Conservation (phyloP, 208 protist genomes). For the Endotrypanum monterogeii region DNA sequence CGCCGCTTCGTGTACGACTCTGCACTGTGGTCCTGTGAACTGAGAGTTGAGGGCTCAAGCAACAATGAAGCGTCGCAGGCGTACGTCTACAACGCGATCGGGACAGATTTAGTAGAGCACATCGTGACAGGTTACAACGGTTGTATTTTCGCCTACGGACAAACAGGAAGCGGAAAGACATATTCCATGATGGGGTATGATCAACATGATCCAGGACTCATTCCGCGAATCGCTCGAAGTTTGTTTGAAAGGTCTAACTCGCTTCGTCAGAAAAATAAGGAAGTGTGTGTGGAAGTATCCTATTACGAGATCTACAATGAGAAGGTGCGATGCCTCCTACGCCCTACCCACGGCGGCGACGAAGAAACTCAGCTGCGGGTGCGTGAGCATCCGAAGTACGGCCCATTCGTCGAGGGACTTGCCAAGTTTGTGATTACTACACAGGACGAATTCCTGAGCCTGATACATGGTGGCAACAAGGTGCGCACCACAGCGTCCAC, state of each 20-base stretch:
- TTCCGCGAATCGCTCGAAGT: constrained; percentile 68
- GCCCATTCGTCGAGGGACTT: constrained; percentile 80
- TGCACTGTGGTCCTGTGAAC: constrained; percentile 65
- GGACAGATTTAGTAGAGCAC: constrained; percentile 56
- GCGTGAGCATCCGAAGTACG: constrained; percentile 77
- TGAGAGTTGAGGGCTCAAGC: constrained; percentile 29
- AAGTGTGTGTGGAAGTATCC: constrained; percentile 84
- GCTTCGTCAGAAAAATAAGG: constrained; percentile 44
- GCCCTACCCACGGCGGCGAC: constrained; percentile 48
- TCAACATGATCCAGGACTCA: constrained; percentile 44
- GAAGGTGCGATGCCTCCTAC: constrained; percentile 78
- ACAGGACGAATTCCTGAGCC: constrained; percentile 63
- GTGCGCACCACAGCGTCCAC: constrained; percentile 88
- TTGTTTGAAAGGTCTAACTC: constrained; percentile 47
- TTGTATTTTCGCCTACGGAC: constrained; percentile 90
- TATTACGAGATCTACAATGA: constrained; percentile 94
- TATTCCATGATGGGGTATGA: constrained; percentile 78
- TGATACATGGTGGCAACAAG: constrained; percentile 88
- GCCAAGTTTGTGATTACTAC: constrained; percentile 71
- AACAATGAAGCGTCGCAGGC: constrained; percentile 63
- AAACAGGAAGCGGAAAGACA: constrained; percentile 89
- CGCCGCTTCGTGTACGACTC: constrained; percentile 72
- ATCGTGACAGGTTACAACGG: constrained; percentile 83
- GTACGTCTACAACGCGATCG: constrained; percentile 63
- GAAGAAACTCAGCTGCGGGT: constrained; percentile 76